Conservation (phyloP, 305 asterid genomes). For the Fraxinus dipetala region DNA sequence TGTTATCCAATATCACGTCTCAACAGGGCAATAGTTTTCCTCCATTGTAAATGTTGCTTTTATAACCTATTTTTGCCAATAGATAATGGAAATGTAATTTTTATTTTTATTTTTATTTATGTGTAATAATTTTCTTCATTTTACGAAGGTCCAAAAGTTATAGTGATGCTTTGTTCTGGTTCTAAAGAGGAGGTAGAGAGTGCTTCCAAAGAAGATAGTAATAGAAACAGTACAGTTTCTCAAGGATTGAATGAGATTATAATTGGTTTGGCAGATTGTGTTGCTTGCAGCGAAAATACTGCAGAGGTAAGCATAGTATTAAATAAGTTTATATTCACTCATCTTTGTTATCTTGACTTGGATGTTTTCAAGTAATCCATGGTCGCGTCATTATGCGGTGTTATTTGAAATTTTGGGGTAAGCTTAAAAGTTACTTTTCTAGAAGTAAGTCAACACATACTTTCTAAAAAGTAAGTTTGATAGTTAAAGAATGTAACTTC, state of each 20-base stretch:
- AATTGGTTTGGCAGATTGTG: slow-evolving; percentile 70
- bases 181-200: slow-evolving; percentile 45
- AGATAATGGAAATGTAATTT: slow-evolving; percentile 12
- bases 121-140: slow-evolving; percentile 30
- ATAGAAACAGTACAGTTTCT: slow-evolving; percentile 31
- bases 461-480: background rate
- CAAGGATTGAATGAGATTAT: slow-evolving; percentile 50
- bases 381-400: background rate
- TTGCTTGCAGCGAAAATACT: slow-evolving; percentile 62
- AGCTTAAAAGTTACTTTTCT: background rate
- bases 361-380: background rate
- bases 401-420: background rate
- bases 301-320: slow-evolving; percentile 49
- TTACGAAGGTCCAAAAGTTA: slow-evolving; percentile 68
- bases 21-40: background rate
- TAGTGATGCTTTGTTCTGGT: slow-evolving; percentile 55
- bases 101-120: background rate
- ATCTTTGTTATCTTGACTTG: background rate
- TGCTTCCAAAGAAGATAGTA: slow-evolving; percentile 30
- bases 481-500: background rate
- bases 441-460: background rate
- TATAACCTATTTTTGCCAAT: background rate
- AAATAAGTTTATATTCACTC: background rate
- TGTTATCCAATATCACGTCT: background rate
- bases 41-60: background rate